These are phyloP conservation scores for Aspergillus conjunctus DNA, from an alignment of 495 filamentous ascomycete species.

Conservation along the genomic window DNA sequence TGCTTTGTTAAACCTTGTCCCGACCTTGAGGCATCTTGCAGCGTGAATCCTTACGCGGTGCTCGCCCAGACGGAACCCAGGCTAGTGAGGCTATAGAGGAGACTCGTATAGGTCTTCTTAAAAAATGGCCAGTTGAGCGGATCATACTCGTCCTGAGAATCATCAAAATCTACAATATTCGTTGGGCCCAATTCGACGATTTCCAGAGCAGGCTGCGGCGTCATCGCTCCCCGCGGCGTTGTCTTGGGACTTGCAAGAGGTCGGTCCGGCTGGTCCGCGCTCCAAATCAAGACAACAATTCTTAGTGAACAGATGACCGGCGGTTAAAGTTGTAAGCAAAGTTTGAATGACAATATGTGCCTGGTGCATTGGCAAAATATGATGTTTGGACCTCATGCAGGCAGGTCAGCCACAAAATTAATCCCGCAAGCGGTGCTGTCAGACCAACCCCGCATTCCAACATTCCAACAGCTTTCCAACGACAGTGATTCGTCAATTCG, in stretches of 20 bases:
- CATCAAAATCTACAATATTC: conserved; percentile 7
- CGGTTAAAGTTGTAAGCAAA: background rate
- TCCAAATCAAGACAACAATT: background rate
- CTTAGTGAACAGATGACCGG: background rate
- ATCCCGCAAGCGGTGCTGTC: background rate
- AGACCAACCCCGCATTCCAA: conserved; percentile 6
- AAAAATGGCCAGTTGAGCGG: conserved; percentile 6
- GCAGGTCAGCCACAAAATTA: conserved; percentile 4
- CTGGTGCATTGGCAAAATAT: conserved; percentile 1
- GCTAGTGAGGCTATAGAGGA: conserved; percentile 8
- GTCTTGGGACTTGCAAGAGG: background rate
- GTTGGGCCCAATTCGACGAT: conserved; percentile 1
- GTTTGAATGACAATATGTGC: background rate
- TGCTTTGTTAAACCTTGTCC: background rate
- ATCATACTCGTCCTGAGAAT: background rate
- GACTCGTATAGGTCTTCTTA: conserved; percentile 1
- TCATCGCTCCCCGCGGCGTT: background rate
- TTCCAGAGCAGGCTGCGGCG: background rate
- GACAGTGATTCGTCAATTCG: background rate
- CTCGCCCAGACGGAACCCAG: conserved; percentile 7
- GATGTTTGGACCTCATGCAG: background rate
- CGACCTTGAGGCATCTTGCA: background rate
- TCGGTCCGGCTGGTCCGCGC: background rate
- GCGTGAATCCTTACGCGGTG: conserved; percentile 1
- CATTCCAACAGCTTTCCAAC: background rate